Percentiles rank a stretch among this genome's conserved stretches.
Evolutionary conservation across 768 basidiomycete species (phyloP).

Genomic region (Lyophyllum semitale): DNA sequence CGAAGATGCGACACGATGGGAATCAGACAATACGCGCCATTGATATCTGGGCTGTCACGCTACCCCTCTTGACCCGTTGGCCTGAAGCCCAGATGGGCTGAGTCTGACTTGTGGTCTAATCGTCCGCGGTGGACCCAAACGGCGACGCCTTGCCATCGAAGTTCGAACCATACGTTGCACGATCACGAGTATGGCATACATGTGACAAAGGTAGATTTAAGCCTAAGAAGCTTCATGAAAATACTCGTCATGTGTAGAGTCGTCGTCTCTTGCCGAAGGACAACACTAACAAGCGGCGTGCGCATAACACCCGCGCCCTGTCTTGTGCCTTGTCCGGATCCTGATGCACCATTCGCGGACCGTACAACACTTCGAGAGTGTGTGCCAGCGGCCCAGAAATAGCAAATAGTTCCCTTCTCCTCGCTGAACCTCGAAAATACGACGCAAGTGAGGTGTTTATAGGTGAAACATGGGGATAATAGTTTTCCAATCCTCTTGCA

Average conservation of each 20-base stretch:
- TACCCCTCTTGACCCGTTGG: background rate
- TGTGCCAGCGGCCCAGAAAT: background rate
- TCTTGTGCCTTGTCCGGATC: background rate
- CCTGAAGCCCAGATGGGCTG: background rate
- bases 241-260: slow-evolving; percentile 7
- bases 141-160: background rate
- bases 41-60: background rate
- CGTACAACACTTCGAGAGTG: background rate
- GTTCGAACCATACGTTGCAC: slow-evolving; percentile 1
- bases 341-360: background rate
- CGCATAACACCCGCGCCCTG: background rate
- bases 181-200: slow-evolving; percentile 12
- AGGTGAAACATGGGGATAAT: background rate
- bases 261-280: too few relatives aligned
- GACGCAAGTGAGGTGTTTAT: background rate
- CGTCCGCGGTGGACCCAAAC: background rate
- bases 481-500: slow-evolving; percentile 1
- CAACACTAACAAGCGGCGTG: background rate
- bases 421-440: background rate
- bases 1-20: too few relatives aligned
- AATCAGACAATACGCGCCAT: too few relatives aligned
- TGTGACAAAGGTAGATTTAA: slow-evolving; percentile 10
- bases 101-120: slow-evolving; percentile 1
- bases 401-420: background rate
- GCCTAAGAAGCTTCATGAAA: background rate